Conservation (phyloP, 208 protist genomes). For the Trypanosoma lewisi region DNA sequence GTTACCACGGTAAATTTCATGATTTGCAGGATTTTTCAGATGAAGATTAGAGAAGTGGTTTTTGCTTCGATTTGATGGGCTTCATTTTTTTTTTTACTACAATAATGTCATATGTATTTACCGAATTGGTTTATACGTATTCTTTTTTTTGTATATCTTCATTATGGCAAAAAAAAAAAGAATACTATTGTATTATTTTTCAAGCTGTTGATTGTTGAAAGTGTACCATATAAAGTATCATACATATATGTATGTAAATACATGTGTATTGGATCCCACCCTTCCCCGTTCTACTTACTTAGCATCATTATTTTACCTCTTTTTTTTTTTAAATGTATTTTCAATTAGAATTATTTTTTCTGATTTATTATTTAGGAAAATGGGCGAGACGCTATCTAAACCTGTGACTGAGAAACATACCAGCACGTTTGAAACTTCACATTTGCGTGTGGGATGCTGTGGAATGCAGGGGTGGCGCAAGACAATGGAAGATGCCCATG, state of each 20-base stretch:
- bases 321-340: constrained; percentile 20
- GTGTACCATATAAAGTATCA: no score
- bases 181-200: no score
- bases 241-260: constrained; percentile 13
- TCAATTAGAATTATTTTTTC: not conserved
- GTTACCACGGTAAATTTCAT: constrained; percentile 23
- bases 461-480: constrained; percentile 92
- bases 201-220: no score
- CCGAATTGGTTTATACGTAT: no score
- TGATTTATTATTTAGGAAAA: constrained; percentile 33
- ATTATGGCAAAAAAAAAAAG: no score
- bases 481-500: constrained; percentile 91
- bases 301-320: no score
- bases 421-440: constrained; percentile 81
- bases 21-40: constrained; percentile 31
- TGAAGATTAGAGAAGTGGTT: constrained; percentile 20
- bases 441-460: constrained; percentile 81
- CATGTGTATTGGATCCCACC: constrained; percentile 13
- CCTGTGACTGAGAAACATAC: constrained; percentile 91
- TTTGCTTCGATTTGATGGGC: not conserved
- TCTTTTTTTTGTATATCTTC: no score
- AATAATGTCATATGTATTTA: no score
- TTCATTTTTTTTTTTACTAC: constrained; percentile 7
- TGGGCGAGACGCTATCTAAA: constrained; percentile 85
- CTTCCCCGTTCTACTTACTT: no score